These are phyloP conservation scores for Scedosporium boydii DNA, from an alignment of 2,329 filamentous ascomycete genomes.

Conservation along the genomic window DNA sequence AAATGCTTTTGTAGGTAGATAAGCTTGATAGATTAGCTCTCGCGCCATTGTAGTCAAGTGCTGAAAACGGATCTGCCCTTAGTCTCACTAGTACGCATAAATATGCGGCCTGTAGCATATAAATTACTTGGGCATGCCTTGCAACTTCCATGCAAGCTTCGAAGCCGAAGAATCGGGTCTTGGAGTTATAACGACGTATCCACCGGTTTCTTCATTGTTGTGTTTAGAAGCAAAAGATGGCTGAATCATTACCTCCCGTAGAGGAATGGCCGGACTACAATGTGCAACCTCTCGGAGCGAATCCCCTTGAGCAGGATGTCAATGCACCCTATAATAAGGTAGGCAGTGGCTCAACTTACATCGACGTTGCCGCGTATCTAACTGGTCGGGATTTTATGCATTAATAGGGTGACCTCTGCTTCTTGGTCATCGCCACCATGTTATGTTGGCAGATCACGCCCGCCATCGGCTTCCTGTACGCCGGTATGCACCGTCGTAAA, in stretches of 20 bases:
- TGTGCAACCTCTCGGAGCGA: constrained; percentile 27
- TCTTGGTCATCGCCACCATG: constrained; percentile 27
- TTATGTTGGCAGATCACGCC: constrained; percentile 29
- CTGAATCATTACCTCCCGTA: not conserved
- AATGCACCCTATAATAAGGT: constrained; percentile 34
- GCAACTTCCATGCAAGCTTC: too few relatives aligned
- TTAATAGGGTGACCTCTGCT: constrained; percentile 32
- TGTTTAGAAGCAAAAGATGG: not conserved
- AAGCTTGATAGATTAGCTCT: too few relatives aligned
- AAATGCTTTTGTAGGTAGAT: too few relatives aligned
- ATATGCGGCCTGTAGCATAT: too few relatives aligned
- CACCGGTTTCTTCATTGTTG: not conserved
- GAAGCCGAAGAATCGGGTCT: too few relatives aligned
- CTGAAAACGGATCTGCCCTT: too few relatives aligned
- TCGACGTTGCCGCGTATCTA: not conserved
- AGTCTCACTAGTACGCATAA: too few relatives aligned
- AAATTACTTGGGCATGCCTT: too few relatives aligned
- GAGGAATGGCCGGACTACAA: constrained; percentile 32
- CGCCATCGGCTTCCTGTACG: constrained; percentile 28
- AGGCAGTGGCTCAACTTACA: not conserved
- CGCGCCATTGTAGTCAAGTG: too few relatives aligned
- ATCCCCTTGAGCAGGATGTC: constrained; percentile 32
- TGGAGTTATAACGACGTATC: too few relatives aligned
- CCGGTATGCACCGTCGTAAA: constrained; percentile 27
- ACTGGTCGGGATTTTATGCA: not conserved